These are phyloP conservation scores for Fusarium nematophilum DNA, from an alignment of 2,329 filamentous ascomycete genomes.

Conservation along the genomic window DNA sequence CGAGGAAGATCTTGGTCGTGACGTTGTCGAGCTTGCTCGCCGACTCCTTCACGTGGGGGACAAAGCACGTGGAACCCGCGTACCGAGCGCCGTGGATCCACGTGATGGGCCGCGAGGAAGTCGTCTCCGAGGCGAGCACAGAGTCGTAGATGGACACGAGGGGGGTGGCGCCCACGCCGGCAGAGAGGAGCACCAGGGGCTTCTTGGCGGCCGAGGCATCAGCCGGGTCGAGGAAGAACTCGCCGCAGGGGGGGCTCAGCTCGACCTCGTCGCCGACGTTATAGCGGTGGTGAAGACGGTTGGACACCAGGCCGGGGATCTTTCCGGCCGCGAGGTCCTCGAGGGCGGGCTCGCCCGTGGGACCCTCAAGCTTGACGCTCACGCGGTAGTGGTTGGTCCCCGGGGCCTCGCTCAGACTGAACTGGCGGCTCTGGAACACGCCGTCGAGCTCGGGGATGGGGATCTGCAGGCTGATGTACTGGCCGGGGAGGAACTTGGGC, in stretches of 20 bases:
- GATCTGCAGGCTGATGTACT: constrained; percentile 77
- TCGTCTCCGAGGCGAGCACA: constrained; percentile 49
- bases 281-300: constrained; percentile 61
- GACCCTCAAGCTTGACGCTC: constrained; percentile 76
- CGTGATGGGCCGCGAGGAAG: constrained; percentile 59
- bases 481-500: constrained; percentile 74
- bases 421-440: constrained; percentile 79
- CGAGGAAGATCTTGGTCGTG: constrained; percentile 66
- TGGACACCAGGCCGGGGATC: constrained; percentile 63
- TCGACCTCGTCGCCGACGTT: constrained; percentile 64
- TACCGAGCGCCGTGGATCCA: constrained; percentile 72
- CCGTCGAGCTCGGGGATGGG: constrained; percentile 68
- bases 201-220: constrained; percentile 54
- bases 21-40: constrained; percentile 50
- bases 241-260: constrained; percentile 66
- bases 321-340: constrained; percentile 50
- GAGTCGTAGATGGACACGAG: constrained; percentile 73
- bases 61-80: constrained; percentile 65
- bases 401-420: constrained; percentile 74
- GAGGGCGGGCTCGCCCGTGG: constrained; percentile 38
- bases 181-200: constrained; percentile 74
- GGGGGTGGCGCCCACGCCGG: constrained; percentile 76
- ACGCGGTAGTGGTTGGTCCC: constrained; percentile 74
- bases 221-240: constrained; percentile 70
- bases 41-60: constrained; percentile 60